phyloP scores from a whole-genome alignment of 805 yeast species.

The Candida tallmaniae region DNA sequence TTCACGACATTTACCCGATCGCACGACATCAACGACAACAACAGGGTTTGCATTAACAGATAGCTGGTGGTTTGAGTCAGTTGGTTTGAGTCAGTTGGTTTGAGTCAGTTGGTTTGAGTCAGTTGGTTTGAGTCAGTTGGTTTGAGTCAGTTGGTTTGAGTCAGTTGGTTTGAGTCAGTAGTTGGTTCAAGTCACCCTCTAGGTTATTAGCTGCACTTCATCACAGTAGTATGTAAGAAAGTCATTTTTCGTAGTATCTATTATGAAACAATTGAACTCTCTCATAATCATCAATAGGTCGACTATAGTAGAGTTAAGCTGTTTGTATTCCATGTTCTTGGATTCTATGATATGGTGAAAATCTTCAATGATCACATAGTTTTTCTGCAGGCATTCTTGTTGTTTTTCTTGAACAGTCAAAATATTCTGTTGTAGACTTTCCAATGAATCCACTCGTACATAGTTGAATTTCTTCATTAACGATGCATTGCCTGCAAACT shows the following conservation, averaged over 20 bases:
- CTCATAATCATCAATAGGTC: slow-evolving; percentile 10
- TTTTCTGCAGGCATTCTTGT: neutral
- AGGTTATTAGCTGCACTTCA: neutral
- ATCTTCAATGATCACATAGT: slow-evolving; percentile 10
- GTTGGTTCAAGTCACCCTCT: no score
- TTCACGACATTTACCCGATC: no score
- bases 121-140: no score
- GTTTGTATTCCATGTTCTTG: slow-evolving; percentile 6
- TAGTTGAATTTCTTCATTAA: slow-evolving; percentile 13
- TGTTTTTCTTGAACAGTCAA: neutral
- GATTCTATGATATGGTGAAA: slow-evolving; percentile 8
- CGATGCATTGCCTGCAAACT: slow-evolving; percentile 4
- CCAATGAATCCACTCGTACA: slow-evolving; percentile 7
- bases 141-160: no score
- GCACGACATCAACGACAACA: no score
- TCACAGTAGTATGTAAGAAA: slow-evolving; percentile 6
- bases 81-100: no score
- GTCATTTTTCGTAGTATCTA: slow-evolving; percentile 5
- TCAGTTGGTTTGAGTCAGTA: no score
- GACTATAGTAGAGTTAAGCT: slow-evolving; percentile 8
- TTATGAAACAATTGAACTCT: slow-evolving; percentile 2
- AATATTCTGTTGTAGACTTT: slow-evolving; percentile 5
- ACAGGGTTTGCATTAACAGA: no score
- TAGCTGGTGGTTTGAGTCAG: no score
- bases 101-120: no score